Evolutionary conservation across 192 early-diverging fungal species (phyloP), one percentile per base, ranked within the genome.

Genomic region (Tieghemiomyces parasiticus): DNA sequence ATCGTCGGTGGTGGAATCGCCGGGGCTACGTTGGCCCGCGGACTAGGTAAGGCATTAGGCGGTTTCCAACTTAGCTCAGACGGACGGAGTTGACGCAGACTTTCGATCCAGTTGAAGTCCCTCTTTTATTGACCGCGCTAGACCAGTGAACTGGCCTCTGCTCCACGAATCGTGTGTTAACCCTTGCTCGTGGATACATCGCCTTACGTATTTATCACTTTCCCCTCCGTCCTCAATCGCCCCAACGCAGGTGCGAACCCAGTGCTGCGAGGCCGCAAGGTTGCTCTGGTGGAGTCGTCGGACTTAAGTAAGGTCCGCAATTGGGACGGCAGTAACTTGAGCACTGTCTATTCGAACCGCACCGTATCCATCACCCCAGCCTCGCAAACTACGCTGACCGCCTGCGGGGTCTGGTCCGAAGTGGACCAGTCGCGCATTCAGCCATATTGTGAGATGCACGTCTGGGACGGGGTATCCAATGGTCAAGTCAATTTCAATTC

Each of bases 1-100:
- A 86, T 97, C 65, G 83, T 97, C 19, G 93, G 93, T 20, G 91
- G 90, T 30, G 93, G 93, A 22, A 81, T 90, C 32, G 81, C 89
- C 13, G 93, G 93, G 35, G 87, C 81, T n/a, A 84, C 92, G 10
- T 67, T 93, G 32, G 91, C 91, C 3, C 79, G 78, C 52, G 78
- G 82, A 24, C 74, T 96, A 55, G 80, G 83, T 89, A 67, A 46
- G 75, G 24, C 8, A 28, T 28, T 30, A 10, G 19, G 8, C 4
- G 0, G 19, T 19, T 2, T 28, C 19, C 22, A 20, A 46, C n/a
- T n/a, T n/a, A n/a, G 3, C 32, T 28, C 13, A 34, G 4, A 31
- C 4, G 35, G 46, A n/a, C 25, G 31, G 64, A 60, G 59, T 59
- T 19, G 25, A 3, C 52, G 19, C 24, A 28, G 4, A 31, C 28